These are phyloP conservation scores for Phlegmacium glaucopus DNA, from an alignment of 768 basidiomycete species.

Conservation along the genomic window DNA sequence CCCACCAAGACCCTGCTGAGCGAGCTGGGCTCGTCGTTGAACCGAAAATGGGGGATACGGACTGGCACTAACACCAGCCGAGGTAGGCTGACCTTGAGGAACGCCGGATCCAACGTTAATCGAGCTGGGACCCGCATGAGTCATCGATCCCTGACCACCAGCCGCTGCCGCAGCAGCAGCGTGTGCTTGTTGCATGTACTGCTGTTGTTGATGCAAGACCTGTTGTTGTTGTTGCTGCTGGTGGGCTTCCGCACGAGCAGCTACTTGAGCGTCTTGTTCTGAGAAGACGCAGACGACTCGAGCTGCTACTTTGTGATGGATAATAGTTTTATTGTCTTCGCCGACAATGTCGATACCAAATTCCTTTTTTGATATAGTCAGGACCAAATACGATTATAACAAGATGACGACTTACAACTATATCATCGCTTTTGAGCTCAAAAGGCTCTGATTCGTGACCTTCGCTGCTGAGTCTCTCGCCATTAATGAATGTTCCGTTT, in stretches of 20 bases:
- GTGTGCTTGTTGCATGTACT: slow-evolving; percentile 9
- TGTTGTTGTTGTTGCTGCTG: slow-evolving; percentile 49
- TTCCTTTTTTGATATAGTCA: slow-evolving; percentile 60
- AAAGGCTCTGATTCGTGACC: slow-evolving; percentile 89
- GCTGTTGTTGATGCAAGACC: slow-evolving; percentile 27
- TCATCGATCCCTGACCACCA: slow-evolving; percentile 1
- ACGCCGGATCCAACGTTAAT: slow-evolving; percentile 6
- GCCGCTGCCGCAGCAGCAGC: slow-evolving; percentile 12
- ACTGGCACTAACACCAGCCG: slow-evolving; percentile 4
- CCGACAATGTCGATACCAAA: slow-evolving; percentile 99
- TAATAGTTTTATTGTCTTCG: slow-evolving; percentile 96
- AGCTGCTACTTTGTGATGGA: slow-evolving; percentile 98
- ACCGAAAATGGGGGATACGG: slow-evolving; percentile 14
- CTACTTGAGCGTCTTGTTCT: slow-evolving; percentile 79
- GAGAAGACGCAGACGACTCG: slow-evolving; percentile 86
- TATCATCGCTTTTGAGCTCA: slow-evolving; percentile 92
- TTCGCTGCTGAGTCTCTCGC: slow-evolving; percentile 87
- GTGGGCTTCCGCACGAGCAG: slow-evolving; percentile 67
- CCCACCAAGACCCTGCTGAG: slow-evolving; percentile 58
- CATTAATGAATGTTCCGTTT: slow-evolving; percentile 98
- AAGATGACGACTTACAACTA: slow-evolving; percentile 65
- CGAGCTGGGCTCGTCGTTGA: slow-evolving; percentile 55
- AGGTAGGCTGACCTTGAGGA: slow-evolving; percentile 9
- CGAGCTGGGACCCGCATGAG: not conserved
- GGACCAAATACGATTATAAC: not conserved